These are phyloP conservation scores for Rhynchospora tenuis DNA, from an alignment of 176 grass and related monocot genomes.

Conservation along the genomic window DNA sequence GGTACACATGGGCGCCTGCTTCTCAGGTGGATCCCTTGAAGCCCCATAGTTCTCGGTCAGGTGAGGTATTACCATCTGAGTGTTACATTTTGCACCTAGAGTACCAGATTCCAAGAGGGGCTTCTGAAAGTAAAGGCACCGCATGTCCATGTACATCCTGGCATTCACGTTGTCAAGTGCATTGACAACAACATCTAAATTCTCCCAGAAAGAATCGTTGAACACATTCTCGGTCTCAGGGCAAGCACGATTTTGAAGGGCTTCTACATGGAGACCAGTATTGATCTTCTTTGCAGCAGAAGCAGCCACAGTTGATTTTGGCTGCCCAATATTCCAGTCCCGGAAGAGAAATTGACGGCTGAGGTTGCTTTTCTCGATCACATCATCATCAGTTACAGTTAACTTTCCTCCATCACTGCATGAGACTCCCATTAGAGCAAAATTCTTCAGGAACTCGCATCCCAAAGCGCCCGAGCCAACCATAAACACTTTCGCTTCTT, in stretches of 20 bases:
- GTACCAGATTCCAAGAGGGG: constrained; percentile 79
- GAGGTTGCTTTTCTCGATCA: constrained; percentile 78
- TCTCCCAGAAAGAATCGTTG: constrained; percentile 70
- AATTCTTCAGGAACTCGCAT: constrained; percentile 85
- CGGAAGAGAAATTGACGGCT: constrained; percentile 70
- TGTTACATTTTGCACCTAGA: constrained; percentile 60
- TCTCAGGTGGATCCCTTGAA: constrained; percentile 67
- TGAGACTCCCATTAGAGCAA: constrained; percentile 80
- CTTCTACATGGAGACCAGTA: constrained; percentile 45
- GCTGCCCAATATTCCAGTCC: constrained; percentile 63
- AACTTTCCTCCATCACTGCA: constrained; percentile 52
- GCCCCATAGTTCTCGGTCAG: constrained; percentile 80
- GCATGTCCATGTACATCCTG: constrained; percentile 73
- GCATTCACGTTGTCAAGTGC: constrained; percentile 73
- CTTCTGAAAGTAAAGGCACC: constrained; percentile 83
- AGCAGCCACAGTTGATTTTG: constrained; percentile 59
- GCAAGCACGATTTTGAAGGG: constrained; percentile 68
- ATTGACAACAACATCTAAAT: constrained; percentile 57
- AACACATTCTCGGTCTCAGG: constrained; percentile 69
- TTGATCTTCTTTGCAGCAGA: constrained; percentile 51
- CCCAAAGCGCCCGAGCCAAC: constrained; percentile 79
- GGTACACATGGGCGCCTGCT: constrained; percentile 73
- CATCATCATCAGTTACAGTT: constrained; percentile 79
- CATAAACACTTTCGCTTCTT: constrained; percentile 65
- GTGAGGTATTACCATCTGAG: constrained; percentile 75